Evolutionary conservation across 2,329 filamentous ascomycete genomes (phyloP).

Genomic region (Beauveria scarabaeidicola): DNA sequence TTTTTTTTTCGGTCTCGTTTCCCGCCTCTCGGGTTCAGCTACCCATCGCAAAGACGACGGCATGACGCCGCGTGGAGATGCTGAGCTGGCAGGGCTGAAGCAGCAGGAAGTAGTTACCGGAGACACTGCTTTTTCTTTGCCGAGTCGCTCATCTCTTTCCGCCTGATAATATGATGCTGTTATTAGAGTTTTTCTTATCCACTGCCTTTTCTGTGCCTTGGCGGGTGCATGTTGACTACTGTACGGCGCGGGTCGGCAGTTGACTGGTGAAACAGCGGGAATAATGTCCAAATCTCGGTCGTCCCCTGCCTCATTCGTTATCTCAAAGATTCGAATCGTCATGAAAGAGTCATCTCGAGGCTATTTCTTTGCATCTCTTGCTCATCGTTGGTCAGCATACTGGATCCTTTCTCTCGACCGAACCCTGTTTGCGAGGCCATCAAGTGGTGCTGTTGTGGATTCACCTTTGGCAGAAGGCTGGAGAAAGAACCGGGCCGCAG

Average conservation of each 20-base stretch:
- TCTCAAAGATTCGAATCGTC: background rate
- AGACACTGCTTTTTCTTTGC: background rate
- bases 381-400: background rate
- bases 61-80: background rate
- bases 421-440: background rate
- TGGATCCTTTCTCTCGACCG: conserved; percentile 1
- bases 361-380: background rate
- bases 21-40: background rate
- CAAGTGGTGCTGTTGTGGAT: conserved; percentile 1
- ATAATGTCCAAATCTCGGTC: background rate
- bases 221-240: background rate
- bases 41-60: background rate
- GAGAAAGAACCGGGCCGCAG: background rate
- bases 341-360: background rate
- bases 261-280: conserved; percentile 2
- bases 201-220: background rate
- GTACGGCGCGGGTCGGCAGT: background rate
- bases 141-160: background rate
- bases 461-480: background rate
- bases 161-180: too few relatives aligned
- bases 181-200: background rate
- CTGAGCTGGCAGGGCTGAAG: conserved; percentile 2
- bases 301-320: too few relatives aligned
- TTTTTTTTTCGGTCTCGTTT: background rate
- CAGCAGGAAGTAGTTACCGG: background rate